phyloP scores from a whole-genome alignment of 2,329 filamentous ascomycete genomes.

The Colletotrichum destructivum region DNA sequence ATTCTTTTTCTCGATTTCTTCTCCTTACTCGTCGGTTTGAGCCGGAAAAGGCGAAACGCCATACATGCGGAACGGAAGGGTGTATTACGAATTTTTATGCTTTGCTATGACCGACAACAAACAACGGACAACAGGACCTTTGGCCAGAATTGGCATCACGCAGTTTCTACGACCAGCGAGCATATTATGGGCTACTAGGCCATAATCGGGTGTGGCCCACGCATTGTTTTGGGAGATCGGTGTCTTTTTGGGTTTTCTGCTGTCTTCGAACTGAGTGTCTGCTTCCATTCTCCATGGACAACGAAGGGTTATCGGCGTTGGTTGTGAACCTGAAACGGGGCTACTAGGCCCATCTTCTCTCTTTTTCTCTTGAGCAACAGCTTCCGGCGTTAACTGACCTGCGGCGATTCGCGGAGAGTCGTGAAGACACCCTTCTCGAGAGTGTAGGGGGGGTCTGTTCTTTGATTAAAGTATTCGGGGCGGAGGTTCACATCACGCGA shows the following conservation, averaged over 20 bases:
- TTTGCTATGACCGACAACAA: slow-evolving; percentile 5
- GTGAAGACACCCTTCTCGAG: background rate
- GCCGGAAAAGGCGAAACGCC: background rate
- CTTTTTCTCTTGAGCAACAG: background rate
- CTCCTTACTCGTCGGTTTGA: background rate
- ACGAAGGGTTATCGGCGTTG: background rate
- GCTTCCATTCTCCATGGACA: background rate
- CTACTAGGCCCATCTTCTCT: background rate
- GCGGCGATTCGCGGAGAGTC: background rate
- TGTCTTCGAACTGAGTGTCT: background rate
- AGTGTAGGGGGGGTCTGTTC: background rate
- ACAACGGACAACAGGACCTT: slow-evolving; percentile 1
- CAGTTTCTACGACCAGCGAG: background rate
- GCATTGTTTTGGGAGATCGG: background rate
- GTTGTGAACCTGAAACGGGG: background rate
- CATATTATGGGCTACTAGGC: background rate
- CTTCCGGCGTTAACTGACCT: background rate
- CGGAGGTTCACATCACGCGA: background rate
- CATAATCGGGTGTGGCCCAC: background rate
- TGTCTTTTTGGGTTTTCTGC: background rate
- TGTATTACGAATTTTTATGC: slow-evolving; percentile 18
- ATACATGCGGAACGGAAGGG: background rate
- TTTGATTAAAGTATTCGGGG: background rate
- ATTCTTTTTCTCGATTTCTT: no score
- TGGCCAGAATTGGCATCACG: background rate